A percentile compares a stretch with the other conserved stretches of the same genome.
Evolutionary conservation across 345 rosid species (phyloP).

Genomic region (Euphorbia lathyris): DNA sequence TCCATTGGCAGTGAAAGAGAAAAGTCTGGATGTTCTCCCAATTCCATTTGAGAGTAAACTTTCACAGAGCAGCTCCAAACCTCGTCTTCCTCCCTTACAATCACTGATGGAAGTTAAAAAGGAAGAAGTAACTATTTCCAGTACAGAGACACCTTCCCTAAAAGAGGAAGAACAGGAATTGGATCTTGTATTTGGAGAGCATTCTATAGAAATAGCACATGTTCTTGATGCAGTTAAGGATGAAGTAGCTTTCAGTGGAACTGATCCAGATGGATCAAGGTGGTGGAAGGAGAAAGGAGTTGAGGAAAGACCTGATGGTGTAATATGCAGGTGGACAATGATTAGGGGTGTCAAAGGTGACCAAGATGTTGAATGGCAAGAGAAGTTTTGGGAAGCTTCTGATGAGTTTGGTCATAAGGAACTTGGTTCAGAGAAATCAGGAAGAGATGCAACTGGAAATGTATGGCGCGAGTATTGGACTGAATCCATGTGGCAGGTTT

Average conservation of each 20-base stretch:
- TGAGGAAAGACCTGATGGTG: slow-evolving; percentile 71
- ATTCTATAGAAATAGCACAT: slow-evolving; percentile 77
- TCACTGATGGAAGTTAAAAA: slow-evolving; percentile 53
- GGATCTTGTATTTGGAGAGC: slow-evolving; percentile 45
- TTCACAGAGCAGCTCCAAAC: slow-evolving; percentile 26
- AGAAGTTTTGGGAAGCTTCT: slow-evolving; percentile 96
- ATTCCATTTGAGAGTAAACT: slow-evolving; percentile 76
- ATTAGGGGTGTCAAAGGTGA: slow-evolving; percentile 77
- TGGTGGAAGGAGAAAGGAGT: slow-evolving; percentile 94
- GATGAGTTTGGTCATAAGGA: slow-evolving; percentile 87
- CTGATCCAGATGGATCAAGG: slow-evolving; percentile 56
- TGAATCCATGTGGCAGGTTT: slow-evolving; percentile 87
- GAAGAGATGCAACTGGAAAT: slow-evolving; percentile 77
- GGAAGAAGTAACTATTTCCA: slow-evolving; percentile 29
- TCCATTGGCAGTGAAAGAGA: slow-evolving; percentile 59
- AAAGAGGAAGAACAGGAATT: slow-evolving; percentile 45
- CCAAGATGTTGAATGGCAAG: slow-evolving; percentile 85
- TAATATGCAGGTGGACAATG: slow-evolving; percentile 91
- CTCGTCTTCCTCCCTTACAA: slow-evolving; percentile 67
- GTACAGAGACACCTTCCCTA: slow-evolving; percentile 26
- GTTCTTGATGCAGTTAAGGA: slow-evolving; percentile 47
- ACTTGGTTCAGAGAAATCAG: slow-evolving; percentile 95
- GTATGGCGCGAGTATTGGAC: slow-evolving; percentile 92
- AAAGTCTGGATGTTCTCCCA: slow-evolving; percentile 45
- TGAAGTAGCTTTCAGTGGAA: slow-evolving; percentile 47